Evolutionary conservation across 2,329 filamentous ascomycete genomes (phyloP).

Genomic region (Eurotiales sp.): DNA sequence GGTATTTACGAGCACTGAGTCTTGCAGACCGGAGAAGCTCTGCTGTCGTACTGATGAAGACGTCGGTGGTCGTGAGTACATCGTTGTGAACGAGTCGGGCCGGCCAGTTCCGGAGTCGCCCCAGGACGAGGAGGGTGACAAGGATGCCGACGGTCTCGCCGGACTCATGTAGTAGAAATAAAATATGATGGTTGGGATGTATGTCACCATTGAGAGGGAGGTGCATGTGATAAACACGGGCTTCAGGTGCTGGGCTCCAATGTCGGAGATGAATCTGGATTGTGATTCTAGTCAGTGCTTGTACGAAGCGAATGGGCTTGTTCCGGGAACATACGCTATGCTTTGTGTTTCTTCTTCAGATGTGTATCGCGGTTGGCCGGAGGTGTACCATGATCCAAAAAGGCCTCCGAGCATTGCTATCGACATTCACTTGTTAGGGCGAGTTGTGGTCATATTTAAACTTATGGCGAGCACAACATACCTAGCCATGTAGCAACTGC

Average conservation of each 20-base stretch:
- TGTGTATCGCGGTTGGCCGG: conserved; percentile 9
- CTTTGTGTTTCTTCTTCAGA: conserved; percentile 14
- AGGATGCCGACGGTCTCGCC: neutral
- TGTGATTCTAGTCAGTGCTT: too few relatives aligned
- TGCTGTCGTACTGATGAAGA: neutral
- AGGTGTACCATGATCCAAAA: conserved; percentile 12
- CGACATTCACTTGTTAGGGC: too few relatives aligned
- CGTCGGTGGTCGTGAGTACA: neutral
- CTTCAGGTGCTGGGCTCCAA: conserved; percentile 14
- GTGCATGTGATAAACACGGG: conserved; percentile 10
- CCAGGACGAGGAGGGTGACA: neutral
- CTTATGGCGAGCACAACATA: neutral
- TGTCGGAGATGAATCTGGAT: conserved; percentile 15
- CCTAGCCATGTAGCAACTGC: conserved; percentile 12
- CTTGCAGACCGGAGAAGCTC: too few relatives aligned
- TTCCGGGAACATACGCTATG: conserved; percentile 3
- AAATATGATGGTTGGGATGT: conserved; percentile 1
- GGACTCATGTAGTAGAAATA: conserved; percentile 7
- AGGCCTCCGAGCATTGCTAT: conserved; percentile 13
- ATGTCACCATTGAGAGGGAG: conserved; percentile 9
- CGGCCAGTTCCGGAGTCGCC: neutral
- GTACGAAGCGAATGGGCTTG: too few relatives aligned
- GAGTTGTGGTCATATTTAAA: too few relatives aligned
- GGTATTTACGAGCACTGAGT: neutral
- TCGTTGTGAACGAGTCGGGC: neutral